These are phyloP conservation scores for Didymella pomorum DNA, from an alignment of 2,329 filamentous ascomycete species.

Conservation along the genomic window DNA sequence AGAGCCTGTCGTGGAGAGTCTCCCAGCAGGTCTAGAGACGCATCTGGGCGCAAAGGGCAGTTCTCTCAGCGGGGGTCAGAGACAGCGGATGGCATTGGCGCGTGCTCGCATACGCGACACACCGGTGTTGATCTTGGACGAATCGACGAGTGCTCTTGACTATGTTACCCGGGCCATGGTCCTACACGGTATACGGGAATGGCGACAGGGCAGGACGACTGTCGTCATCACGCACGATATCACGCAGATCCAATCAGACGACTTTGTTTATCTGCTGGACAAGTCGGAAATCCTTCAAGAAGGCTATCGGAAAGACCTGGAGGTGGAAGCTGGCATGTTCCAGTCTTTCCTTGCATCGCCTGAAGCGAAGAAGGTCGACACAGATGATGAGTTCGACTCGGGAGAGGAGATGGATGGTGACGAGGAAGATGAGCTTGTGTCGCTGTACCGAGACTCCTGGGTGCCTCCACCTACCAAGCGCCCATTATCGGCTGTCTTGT, in stretches of 20 bases:
- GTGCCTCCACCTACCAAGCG: conserved; percentile 19
- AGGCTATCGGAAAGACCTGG: conserved; percentile 68
- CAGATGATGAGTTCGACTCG: conserved; percentile 8
- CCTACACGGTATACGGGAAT: conserved; percentile 77
- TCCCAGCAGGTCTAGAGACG: conserved; percentile 77
- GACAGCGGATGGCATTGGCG: conserved; percentile 81
- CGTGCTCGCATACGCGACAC: conserved; percentile 79
- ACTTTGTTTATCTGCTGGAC: conserved; percentile 84
- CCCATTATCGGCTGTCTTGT: conserved; percentile 29
- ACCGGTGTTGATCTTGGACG: conserved; percentile 84
- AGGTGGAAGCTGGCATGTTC: conserved; percentile 56
- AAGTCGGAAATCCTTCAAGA: conserved; percentile 72
- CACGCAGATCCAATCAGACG: conserved; percentile 72
- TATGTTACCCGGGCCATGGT: conserved; percentile 71
- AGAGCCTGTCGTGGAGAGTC: conserved; percentile 68
- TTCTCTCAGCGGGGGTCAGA: conserved; percentile 83
- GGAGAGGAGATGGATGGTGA: conserved; percentile 19
- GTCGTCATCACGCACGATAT: conserved; percentile 94
- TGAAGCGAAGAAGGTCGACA: conserved; percentile 17
- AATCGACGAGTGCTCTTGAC: conserved; percentile 87
- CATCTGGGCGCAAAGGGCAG: conserved; percentile 73
- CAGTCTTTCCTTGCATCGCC: conserved; percentile 41
- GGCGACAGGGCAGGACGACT: conserved; percentile 83
- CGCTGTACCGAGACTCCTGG: conserved; percentile 31
- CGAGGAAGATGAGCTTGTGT: conserved; percentile 28